Conservation (phyloP, 768 basidiomycete genomes). For the Kwoniella newhampshirensis region DNA sequence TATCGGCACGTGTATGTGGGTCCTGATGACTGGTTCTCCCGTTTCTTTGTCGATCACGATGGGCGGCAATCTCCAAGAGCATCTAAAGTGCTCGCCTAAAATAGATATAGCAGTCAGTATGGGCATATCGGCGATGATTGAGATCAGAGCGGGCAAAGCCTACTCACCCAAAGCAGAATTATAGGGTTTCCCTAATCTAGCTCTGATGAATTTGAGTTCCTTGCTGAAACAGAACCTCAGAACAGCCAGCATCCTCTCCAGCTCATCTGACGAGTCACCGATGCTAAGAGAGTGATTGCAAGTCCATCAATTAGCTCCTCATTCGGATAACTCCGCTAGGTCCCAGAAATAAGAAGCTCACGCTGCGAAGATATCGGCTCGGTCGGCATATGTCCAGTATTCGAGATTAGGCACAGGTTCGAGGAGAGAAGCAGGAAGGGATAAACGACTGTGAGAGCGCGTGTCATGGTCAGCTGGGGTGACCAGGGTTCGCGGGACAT, state of each 20-base stretch:
- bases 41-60: slow-evolving; percentile 48
- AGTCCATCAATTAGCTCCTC: not conserved
- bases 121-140: slow-evolving; percentile 1
- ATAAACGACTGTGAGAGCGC: slow-evolving; percentile 73
- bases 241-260: slow-evolving; percentile 91
- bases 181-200: slow-evolving; percentile 85
- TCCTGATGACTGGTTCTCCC: slow-evolving; percentile 48
- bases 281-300: no score
- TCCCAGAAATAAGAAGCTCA: slow-evolving; percentile 53
- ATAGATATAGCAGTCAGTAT: not conserved
- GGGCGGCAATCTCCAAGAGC: slow-evolving; percentile 53
- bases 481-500: not conserved
- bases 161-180: slow-evolving; percentile 52
- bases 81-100: slow-evolving; percentile 55
- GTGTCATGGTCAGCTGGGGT: slow-evolving; percentile 1
- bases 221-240: slow-evolving; percentile 86
- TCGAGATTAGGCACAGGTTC: slow-evolving; percentile 95
- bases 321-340: not conserved
- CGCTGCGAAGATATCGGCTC: slow-evolving; percentile 89
- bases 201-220: slow-evolving; percentile 87
- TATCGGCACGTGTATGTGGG: slow-evolving; percentile 51
- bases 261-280: slow-evolving; percentile 86
- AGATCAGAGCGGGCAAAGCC: no score
- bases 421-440: slow-evolving; percentile 84
- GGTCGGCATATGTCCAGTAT: slow-evolving; percentile 91